A percentile compares a stretch with the other conserved stretches of the same genome.
Conservation (phyloP, 2,329 filamentous ascomycete genomes). For the Aurifilum marmelostoma region DNA sequence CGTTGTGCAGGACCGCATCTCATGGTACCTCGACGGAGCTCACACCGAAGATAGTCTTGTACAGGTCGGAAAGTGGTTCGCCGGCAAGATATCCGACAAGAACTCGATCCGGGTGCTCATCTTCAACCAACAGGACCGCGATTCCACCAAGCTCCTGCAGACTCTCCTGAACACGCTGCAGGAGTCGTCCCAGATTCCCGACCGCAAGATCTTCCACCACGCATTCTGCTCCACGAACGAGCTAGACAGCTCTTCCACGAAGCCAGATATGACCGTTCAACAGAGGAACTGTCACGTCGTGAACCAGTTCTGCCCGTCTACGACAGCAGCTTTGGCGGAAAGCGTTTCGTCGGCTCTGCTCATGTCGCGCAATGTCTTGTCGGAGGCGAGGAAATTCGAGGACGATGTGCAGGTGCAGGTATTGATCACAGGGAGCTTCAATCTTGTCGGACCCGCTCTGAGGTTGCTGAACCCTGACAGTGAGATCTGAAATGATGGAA, state of each 20-base stretch:
- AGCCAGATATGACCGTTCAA: slow-evolving; percentile 25
- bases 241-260: slow-evolving; percentile 12
- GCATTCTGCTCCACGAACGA: slow-evolving; percentile 27
- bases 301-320: slow-evolving; percentile 25
- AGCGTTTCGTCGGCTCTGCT: slow-evolving; percentile 26
- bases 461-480: slow-evolving; percentile 48
- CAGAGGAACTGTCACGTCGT: slow-evolving; percentile 27
- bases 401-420: slow-evolving; percentile 33
- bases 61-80: slow-evolving; percentile 78
- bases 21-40: slow-evolving; percentile 85
- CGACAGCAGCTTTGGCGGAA: slow-evolving; percentile 11
- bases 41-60: slow-evolving; percentile 85
- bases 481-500: slow-evolving; percentile 26
- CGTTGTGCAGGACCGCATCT: slow-evolving; percentile 51
- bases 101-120: slow-evolving; percentile 59
- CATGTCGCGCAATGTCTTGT: slow-evolving; percentile 19
- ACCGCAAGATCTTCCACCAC: slow-evolving; percentile 32
- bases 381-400: slow-evolving; percentile 21
- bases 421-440: slow-evolving; percentile 64
- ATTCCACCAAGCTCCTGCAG: slow-evolving; percentile 68
- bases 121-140: slow-evolving; percentile 91
- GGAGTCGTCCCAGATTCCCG: slow-evolving; percentile 41
- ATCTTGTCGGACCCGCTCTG: slow-evolving; percentile 61
- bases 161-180: slow-evolving; percentile 62
- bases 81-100: slow-evolving; percentile 46